Base-by-base conservation (phyloP, 1,139 yeast genomes). In the Chernovozyma sophiae-reginae region DNA sequence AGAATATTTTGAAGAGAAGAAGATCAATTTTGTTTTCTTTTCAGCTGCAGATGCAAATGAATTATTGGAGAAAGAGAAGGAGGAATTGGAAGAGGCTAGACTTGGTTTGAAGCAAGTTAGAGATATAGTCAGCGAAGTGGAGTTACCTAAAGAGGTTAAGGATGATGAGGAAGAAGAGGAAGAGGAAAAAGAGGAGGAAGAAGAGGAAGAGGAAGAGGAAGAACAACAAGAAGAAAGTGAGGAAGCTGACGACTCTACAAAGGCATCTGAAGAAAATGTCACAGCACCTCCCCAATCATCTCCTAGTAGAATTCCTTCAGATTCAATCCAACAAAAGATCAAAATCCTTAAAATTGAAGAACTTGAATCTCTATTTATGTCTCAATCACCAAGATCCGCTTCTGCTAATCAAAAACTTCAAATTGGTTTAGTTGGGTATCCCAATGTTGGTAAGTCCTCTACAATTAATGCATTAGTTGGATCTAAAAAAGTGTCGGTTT, bases 391-490 rank as follows among this genome's bases (percentile, higher is more conserved):
- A 6, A 69, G 74, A 65, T 38, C 72, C 50, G 44, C 80, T 80
- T 19, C 30, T n/a, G 31, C 30, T 15, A 84, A 79, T 30, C 72
- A 82, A 46, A 71, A 81, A 42, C 69, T 87, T 37, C 95, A 89
- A 55, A 87, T 94, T 46, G 99, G 99, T 39, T 74, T 94, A 43
- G 98, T 94, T 15, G 99, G 99, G 33, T 90, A 90, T 58, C 96
- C 96, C 24, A 87, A 90, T 58, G 97, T 90, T 36, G 97, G 97
- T 71, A 90, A 90, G 60, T 90, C 97, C 1, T 89, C 97, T 10
- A 90, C 97, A 10, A 90, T 90, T 51, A 90, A 90, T 60, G 96
- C 97, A 0, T 72, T 94, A 35, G 94, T 92, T 35, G 98, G 98
- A 16, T 81, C 97, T 19, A 94, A 94, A 56, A 90, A 87, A 57